A percentile compares a stretch with the other conserved stretches of the same genome.
Evolutionary conservation across 108 stramenopile genomes (phyloP).

Genomic region (Fragilaria crotonensis): DNA sequence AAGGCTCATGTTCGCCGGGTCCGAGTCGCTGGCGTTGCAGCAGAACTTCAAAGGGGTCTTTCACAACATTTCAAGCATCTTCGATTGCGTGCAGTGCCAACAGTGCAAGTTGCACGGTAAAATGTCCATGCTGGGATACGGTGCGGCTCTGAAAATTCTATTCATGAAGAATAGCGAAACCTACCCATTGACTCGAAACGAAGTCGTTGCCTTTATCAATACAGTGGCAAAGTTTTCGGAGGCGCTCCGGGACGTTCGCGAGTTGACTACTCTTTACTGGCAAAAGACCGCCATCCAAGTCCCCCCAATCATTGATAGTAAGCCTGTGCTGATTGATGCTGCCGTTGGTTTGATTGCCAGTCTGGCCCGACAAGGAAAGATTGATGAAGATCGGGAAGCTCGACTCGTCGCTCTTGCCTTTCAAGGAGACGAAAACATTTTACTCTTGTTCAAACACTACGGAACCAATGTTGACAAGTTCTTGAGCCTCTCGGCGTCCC

Average conservation of each 20-base stretch:
- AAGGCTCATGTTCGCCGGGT: slow-evolving; percentile 79
- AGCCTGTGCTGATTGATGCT: slow-evolving; percentile 49
- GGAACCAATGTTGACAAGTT: slow-evolving; percentile 48
- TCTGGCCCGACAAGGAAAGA: slow-evolving; percentile 44
- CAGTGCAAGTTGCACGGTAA: slow-evolving; percentile 93
- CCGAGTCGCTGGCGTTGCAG: slow-evolving; percentile 32
- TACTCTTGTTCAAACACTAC: slow-evolving; percentile 75
- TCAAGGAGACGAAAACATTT: slow-evolving; percentile 54
- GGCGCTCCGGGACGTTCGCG: slow-evolving; percentile 63
- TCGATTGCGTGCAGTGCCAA: slow-evolving; percentile 96
- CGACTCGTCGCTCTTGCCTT: slow-evolving; percentile 61
- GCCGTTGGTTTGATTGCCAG: slow-evolving; percentile 61
- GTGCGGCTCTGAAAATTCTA: slow-evolving; percentile 87
- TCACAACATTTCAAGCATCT: slow-evolving; percentile 82
- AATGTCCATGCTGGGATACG: slow-evolving; percentile 91
- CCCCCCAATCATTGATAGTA: too few species aligned
- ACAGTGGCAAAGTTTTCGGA: slow-evolving; percentile 80
- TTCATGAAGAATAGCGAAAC: slow-evolving; percentile 47
- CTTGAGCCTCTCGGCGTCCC: slow-evolving; percentile 31
- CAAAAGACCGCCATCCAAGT: slow-evolving; percentile 21
- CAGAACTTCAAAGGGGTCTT: slow-evolving; percentile 89
- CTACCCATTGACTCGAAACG: slow-evolving; percentile 59
- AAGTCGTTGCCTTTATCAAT: slow-evolving; percentile 87
- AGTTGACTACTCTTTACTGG: slow-evolving; percentile 75
- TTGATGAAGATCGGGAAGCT: slow-evolving; percentile 51